phyloP scores from a whole-genome alignment of 2,329 filamentous ascomycete genomes.

The Arthrobotrys megalospora region DNA sequence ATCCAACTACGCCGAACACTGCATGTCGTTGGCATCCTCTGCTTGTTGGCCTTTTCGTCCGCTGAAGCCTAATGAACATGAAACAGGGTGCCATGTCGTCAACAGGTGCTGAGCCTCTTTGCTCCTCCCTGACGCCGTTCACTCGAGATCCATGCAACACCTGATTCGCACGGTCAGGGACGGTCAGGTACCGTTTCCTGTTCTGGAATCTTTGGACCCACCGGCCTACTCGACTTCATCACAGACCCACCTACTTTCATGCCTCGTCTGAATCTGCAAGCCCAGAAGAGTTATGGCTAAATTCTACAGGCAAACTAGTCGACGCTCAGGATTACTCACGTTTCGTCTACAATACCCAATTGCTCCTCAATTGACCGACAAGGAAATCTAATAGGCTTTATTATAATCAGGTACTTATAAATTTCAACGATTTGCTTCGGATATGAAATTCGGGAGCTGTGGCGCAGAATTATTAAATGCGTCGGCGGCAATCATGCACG shows the following conservation, averaged over 20 bases:
- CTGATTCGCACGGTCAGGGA: conserved; percentile 52
- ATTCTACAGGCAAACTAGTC: conserved; percentile 15
- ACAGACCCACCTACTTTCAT: conserved; percentile 25
- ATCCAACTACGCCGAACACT: conserved; percentile 33
- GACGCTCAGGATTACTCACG: conserved; percentile 17
- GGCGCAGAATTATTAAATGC: conserved; percentile 17
- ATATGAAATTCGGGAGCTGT: conserved; percentile 24
- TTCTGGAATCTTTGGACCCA: conserved; percentile 31
- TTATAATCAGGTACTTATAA: neutral
- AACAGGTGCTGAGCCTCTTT: conserved; percentile 52
- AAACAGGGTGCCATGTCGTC: conserved; percentile 61
- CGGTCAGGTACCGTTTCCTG: conserved; percentile 59
- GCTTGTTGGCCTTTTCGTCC: conserved; percentile 32
- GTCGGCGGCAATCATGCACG: conserved; percentile 15
- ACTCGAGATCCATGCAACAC: conserved; percentile 55
- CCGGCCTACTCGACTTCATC: conserved; percentile 16
- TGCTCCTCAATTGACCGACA: neutral
- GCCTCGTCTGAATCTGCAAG: conserved; percentile 19
- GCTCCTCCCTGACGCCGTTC: conserved; percentile 40
- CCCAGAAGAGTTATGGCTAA: conserved; percentile 28
- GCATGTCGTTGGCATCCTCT: conserved; percentile 22
- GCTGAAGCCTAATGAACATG: conserved; percentile 60
- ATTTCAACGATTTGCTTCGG: neutral
- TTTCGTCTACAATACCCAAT: conserved; percentile 10
- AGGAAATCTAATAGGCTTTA: conserved; percentile 7